Percentiles rank a stretch among this genome's conserved stretches.
Evolutionary conservation across 768 basidiomycete species (phyloP).

Genomic region (Suillus occidentalis): DNA sequence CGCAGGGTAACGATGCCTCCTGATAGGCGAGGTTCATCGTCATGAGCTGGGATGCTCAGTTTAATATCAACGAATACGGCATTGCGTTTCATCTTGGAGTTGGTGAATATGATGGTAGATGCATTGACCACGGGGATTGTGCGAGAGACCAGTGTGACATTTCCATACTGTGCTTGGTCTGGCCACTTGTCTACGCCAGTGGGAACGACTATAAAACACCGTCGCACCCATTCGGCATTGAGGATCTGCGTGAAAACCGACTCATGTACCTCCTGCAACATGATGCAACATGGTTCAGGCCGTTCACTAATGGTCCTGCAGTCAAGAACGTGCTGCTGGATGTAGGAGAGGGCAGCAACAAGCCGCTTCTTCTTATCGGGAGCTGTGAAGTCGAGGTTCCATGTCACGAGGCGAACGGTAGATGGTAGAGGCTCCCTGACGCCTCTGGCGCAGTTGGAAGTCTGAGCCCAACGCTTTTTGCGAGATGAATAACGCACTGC

Average conservation of each 20-base stretch:
- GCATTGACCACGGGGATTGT: slow-evolving; percentile 49
- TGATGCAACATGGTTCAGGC: slow-evolving; percentile 59
- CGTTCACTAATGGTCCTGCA: slow-evolving; percentile 41
- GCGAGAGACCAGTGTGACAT: slow-evolving; percentile 66
- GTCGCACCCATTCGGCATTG: slow-evolving; percentile 60
- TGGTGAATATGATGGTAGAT: slow-evolving; percentile 52
- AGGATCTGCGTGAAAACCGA: slow-evolving; percentile 49
- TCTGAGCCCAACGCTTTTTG: slow-evolving; percentile 33
- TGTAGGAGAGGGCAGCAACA: slow-evolving; percentile 47
- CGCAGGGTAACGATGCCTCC: slow-evolving; percentile 50
- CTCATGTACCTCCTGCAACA: slow-evolving; percentile 67
- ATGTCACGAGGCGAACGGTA: slow-evolving; percentile 59
- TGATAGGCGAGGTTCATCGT: slow-evolving; percentile 28
- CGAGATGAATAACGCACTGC: slow-evolving; percentile 34
- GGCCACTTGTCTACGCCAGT: slow-evolving; percentile 57
- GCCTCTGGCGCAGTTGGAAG: slow-evolving; percentile 35
- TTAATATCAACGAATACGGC: slow-evolving; percentile 60
- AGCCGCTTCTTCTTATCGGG: slow-evolving; percentile 44
- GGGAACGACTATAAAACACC: slow-evolving; percentile 60
- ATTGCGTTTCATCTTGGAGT: slow-evolving; percentile 50
- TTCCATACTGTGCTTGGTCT: slow-evolving; percentile 52
- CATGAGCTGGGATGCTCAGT: slow-evolving; percentile 38
- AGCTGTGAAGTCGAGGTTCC: slow-evolving; percentile 64
- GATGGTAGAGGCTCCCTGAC: slow-evolving; percentile 39
- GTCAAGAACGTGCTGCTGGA: slow-evolving; percentile 52